Base-by-base conservation (phyloP, 73 alveolate genomes). In the Paramecium sonneborni region DNA sequence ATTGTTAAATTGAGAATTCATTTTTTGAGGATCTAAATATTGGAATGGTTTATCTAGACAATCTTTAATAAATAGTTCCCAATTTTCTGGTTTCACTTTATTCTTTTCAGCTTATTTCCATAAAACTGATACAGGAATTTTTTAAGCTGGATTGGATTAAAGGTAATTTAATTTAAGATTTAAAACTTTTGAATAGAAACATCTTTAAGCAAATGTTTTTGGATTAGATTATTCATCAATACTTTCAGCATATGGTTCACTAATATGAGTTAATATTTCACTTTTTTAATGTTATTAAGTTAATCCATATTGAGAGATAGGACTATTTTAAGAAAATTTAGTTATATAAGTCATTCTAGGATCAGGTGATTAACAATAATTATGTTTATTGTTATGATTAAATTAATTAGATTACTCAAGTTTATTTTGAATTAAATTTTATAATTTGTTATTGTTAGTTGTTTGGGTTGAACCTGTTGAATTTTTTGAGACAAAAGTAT, bases 301-400 rank as follows among this genome's bases (percentile, higher is more conserved):
- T 32, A 35, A 9, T 34, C 35, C 32, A 20, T 35, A 35, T 35
- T 30, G n/a, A 35, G 52, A 72, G 0, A 52, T 5, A 3, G 86
- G 84, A n/a, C 48, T 62, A 62, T 62, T 62, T 24, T 62, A 9
- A 11, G 87, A 79, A 44, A 79, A 79, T 79, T 79, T 79, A 39
- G 90, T 79, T 6, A 79, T 79, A 15, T 41, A 79, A 23, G 90
- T 79, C 48, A 39, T 24, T 43, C 90, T 39, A 5, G 76, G 62
- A 43, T 79, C 76, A 10, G 90, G 90, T 79, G 90, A 79, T 23
- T 30, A 34, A 35, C 57, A 72, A 12, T 72, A 7, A 14, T 62
- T 3, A 21, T 32, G n/a, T 30, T 72, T 72, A 14, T 35, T 72
- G 4, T 32, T 7, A 72, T 32, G 9, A 20, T 35, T 37, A 5